These are phyloP conservation scores for Bassia scoparia DNA, from an alignment of 148 eudicot species.

Conservation along the genomic window DNA sequence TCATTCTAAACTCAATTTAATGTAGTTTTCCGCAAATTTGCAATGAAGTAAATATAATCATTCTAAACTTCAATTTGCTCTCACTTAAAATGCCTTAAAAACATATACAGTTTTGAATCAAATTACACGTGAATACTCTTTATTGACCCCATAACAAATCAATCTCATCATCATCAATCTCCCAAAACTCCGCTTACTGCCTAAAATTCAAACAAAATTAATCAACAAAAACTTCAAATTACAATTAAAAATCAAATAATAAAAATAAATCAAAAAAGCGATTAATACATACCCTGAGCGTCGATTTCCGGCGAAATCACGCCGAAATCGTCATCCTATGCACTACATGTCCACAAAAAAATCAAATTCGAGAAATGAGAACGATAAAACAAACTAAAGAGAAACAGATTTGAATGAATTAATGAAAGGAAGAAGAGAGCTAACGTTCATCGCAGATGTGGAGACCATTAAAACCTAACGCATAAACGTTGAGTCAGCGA, in stretches of 20 bases:
- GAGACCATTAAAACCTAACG: slow-evolving; percentile 58
- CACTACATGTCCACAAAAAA: not conserved
- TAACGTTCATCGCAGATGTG: slow-evolving; percentile 56
- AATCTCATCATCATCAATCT: slow-evolving; percentile 91
- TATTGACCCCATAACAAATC: slow-evolving; percentile 76
- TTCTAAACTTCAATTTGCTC: not conserved
- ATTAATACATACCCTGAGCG: slow-evolving; percentile 47
- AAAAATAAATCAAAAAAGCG: not conserved
- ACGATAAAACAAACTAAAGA: not conserved
- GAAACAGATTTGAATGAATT: not conserved
- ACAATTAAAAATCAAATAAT: not conserved
- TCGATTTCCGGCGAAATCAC: slow-evolving; percentile 63
- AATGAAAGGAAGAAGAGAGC: not conserved
- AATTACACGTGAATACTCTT: slow-evolving; percentile 36
- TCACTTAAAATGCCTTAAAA: not conserved
- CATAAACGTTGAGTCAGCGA: not conserved
- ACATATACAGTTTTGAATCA: not conserved
- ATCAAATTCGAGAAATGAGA: too few relatives aligned
- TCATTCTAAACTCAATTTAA: too few relatives aligned
- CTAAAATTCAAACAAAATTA: slow-evolving; percentile 33
- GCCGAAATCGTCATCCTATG: slow-evolving; percentile 92
- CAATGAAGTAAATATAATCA: not conserved
- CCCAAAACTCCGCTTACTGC: slow-evolving; percentile 77
- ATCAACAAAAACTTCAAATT: slow-evolving; percentile 1
- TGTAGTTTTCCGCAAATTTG: too few relatives aligned